Percentiles rank a stretch among this genome's conserved stretches.
These are phyloP conservation scores for Rhizopogon vinicolor DNA, from an alignment of 768 basidiomycete genomes.

Conservation along the genomic window DNA sequence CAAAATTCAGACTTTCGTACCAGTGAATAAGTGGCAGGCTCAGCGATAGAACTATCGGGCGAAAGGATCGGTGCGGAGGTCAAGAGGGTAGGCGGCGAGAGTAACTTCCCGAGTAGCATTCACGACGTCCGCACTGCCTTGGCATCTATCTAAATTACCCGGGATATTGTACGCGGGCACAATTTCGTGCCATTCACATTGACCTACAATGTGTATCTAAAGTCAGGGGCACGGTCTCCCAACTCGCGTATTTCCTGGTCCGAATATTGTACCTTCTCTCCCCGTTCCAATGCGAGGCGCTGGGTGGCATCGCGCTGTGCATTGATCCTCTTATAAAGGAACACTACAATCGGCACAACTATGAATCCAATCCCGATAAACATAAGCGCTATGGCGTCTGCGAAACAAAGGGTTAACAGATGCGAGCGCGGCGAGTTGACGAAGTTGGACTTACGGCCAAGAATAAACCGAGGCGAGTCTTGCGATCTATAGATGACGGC, in stretches of 20 bases:
- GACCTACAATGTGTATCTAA: constrained; percentile 45
- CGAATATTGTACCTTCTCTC: constrained; percentile 13
- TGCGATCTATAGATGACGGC: constrained; percentile 55
- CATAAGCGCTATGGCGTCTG: constrained; percentile 63
- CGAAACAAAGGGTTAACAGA: not conserved
- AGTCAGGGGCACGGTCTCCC: constrained; percentile 61
- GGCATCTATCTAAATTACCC: no score
- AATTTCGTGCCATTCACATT: constrained; percentile 33
- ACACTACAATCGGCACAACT: constrained; percentile 40
- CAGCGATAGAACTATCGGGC: no score
- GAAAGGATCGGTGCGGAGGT: no score
- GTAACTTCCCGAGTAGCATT: no score
- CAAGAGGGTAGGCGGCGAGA: no score
- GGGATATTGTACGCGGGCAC: no score
- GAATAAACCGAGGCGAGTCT: constrained; percentile 52
- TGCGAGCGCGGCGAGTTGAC: not conserved
- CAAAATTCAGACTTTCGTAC: no score
- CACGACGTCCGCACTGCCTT: no score
- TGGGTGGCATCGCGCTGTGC: constrained; percentile 35
- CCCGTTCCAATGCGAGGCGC: constrained; percentile 10
- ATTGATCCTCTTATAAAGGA: constrained; percentile 55
- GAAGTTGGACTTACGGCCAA: constrained; percentile 46
- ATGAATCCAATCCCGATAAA: constrained; percentile 64
- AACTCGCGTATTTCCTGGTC: constrained; percentile 26
- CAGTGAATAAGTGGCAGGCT: no score